Evolutionary conservation across 441 rosid genomes (phyloP).

Genomic region (Populus trichocarpa): DNA sequence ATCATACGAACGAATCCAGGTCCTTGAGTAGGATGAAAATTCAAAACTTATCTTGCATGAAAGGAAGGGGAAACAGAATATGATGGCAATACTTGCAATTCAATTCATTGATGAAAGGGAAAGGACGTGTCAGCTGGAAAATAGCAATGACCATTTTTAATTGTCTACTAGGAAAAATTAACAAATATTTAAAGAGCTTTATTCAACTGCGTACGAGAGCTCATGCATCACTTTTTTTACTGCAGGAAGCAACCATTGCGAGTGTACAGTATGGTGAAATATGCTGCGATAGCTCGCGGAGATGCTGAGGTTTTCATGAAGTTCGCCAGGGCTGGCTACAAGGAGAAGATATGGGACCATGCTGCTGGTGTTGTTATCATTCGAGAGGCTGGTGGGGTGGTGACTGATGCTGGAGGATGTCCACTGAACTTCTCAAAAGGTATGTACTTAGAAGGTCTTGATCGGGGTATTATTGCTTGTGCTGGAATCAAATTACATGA

Average conservation of each 20-base stretch:
- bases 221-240: background rate
- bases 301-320: constrained; percentile 73
- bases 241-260: constrained; percentile 65
- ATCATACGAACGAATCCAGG: background rate
- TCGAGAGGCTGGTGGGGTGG: constrained; percentile 69
- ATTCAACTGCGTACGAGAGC: background rate
- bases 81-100: background rate
- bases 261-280: constrained; percentile 72
- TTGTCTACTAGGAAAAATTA: background rate
- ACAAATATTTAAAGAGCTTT: background rate
- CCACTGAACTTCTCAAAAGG: constrained; percentile 60
- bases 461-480: constrained; percentile 60
- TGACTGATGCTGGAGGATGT: constrained; percentile 61
- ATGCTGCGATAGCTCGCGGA: constrained; percentile 70
- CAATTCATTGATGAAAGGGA: background rate
- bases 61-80: background rate
- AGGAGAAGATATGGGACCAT: constrained; percentile 83
- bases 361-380: constrained; percentile 61
- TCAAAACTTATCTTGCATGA: background rate
- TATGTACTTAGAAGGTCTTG: constrained; percentile 52
- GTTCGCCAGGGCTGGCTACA: constrained; percentile 62
- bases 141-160: background rate
- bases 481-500: constrained; percentile 49
- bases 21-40: background rate
- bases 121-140: background rate